phyloP scores from a whole-genome alignment of 2,329 filamentous ascomycete species.

The Bertia moriformis region DNA sequence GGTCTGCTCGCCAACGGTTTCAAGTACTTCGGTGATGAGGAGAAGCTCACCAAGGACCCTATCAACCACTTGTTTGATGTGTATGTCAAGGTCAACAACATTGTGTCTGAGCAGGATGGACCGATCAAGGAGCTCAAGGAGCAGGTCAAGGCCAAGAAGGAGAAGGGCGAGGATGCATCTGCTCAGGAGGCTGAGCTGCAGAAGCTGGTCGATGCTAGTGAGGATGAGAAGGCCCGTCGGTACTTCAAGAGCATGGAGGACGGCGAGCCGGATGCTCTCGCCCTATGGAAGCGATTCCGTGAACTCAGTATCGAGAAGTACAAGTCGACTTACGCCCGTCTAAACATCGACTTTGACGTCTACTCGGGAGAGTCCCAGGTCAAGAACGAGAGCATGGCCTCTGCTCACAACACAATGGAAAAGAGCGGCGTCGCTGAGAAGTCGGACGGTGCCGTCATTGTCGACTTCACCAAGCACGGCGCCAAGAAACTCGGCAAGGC shows the following conservation, averaged over 20 bases:
- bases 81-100: conserved; percentile 53
- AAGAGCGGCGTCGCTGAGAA: conserved; percentile 46
- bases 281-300: conserved; percentile 41
- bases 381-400: conserved; percentile 43
- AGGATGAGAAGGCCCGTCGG: conserved; percentile 44
- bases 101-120: conserved; percentile 10
- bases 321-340: conserved; percentile 38
- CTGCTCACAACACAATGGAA: conserved; percentile 41
- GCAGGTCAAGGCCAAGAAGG: conserved; percentile 33
- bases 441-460: conserved; percentile 50
- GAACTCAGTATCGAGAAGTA: conserved; percentile 44
- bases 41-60: conserved; percentile 46
- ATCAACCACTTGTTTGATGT: conserved; percentile 61
- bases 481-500: conserved; percentile 55
- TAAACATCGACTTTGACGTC: conserved; percentile 48
- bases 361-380: conserved; percentile 58
- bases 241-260: conserved; percentile 50
- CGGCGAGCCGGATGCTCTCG: conserved; percentile 37
- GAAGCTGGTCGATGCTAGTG: conserved; percentile 31
- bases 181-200: conserved; percentile 25
- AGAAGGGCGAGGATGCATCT: conserved; percentile 25
- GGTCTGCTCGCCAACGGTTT: conserved; percentile 55
- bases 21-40: conserved; percentile 51
- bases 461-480: conserved; percentile 56
- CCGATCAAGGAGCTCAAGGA: conserved; percentile 44